Evolutionary conservation across 495 filamentous ascomycete species (phyloP).

Genomic region (Lasiosphaeria hispida): DNA sequence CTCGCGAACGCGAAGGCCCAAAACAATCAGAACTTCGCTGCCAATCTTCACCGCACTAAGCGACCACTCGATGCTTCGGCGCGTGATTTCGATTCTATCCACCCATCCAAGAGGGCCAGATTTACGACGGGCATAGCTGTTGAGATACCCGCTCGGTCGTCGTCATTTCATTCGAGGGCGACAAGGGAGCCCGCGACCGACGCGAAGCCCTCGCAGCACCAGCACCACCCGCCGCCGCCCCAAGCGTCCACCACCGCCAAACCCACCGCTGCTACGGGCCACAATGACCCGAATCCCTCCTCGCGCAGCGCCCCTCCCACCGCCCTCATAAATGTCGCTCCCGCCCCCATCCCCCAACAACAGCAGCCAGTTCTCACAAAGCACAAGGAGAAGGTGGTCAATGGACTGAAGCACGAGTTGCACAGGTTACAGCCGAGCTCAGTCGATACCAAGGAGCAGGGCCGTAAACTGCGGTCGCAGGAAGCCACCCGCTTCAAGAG

Average conservation of each 20-base stretch:
- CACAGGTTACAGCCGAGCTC: constrained; percentile 43
- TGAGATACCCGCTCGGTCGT: constrained; percentile 37
- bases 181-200: constrained; percentile 18
- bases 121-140: constrained; percentile 36
- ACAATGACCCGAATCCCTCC: constrained; percentile 28
- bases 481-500: constrained; percentile 70
- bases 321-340: constrained; percentile 24
- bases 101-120: constrained; percentile 20
- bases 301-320: constrained; percentile 18
- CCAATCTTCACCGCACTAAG: constrained; percentile 23
- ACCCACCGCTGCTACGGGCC: constrained; percentile 27
- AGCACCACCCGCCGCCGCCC: constrained; percentile 26
- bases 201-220: constrained; percentile 27
- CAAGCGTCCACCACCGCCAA: constrained; percentile 28
- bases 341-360: constrained; percentile 24
- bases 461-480: constrained; percentile 55
- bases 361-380: constrained; percentile 32
- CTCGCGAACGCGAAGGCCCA: constrained; percentile 18
- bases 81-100: constrained; percentile 16
- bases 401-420: constrained; percentile 55
- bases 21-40: constrained; percentile 10
- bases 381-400: constrained; percentile 47
- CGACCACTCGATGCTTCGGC: constrained; percentile 22
- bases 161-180: constrained; percentile 26
- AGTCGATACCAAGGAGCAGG: constrained; percentile 43